These are phyloP conservation scores for Tetracladium maxilliforme DNA, from an alignment of 2,329 filamentous ascomycete species.

Conservation along the genomic window DNA sequence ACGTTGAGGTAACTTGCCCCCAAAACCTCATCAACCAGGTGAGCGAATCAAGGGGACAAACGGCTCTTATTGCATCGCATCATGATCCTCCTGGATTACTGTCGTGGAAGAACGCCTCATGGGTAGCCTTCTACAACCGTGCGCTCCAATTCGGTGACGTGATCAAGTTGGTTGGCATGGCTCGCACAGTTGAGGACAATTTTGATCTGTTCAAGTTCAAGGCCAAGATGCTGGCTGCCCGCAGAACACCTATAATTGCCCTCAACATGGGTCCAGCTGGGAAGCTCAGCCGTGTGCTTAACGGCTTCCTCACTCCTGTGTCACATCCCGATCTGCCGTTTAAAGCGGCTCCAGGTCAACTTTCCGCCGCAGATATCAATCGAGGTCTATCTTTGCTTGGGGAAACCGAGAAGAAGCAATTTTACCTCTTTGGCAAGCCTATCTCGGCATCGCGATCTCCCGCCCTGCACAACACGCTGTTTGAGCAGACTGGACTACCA, in stretches of 20 bases:
- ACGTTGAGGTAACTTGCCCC: conserved; percentile 80
- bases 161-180: conserved; percentile 84
- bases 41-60: conserved; percentile 48
- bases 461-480: conserved; percentile 78
- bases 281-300: conserved; percentile 80
- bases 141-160: conserved; percentile 83
- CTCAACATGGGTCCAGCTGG: conserved; percentile 89
- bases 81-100: conserved; percentile 70
- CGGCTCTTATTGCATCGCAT: conserved; percentile 86
- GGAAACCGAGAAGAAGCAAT: conserved; percentile 58
- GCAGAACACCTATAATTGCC: conserved; percentile 75
- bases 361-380: conserved; percentile 81
- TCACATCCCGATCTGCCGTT: conserved; percentile 81
- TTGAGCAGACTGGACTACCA: conserved; percentile 62
- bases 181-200: conserved; percentile 68
- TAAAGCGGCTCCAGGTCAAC: conserved; percentile 85
- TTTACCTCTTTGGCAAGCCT: conserved; percentile 80
- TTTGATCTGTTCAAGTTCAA: conserved; percentile 75
- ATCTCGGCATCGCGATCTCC: conserved; percentile 75
- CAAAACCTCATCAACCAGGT: conserved; percentile 59
- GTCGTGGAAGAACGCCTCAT: conserved; percentile 86
- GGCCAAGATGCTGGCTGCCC: conserved; percentile 53
- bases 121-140: conserved; percentile 80
- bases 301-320: conserved; percentile 88
- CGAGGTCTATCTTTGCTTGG: conserved; percentile 65